A percentile compares a stretch with the other conserved stretches of the same genome.
Conservation (phyloP, 108 stramenopile genomes). For the Schizochytrium sp. region DNA sequence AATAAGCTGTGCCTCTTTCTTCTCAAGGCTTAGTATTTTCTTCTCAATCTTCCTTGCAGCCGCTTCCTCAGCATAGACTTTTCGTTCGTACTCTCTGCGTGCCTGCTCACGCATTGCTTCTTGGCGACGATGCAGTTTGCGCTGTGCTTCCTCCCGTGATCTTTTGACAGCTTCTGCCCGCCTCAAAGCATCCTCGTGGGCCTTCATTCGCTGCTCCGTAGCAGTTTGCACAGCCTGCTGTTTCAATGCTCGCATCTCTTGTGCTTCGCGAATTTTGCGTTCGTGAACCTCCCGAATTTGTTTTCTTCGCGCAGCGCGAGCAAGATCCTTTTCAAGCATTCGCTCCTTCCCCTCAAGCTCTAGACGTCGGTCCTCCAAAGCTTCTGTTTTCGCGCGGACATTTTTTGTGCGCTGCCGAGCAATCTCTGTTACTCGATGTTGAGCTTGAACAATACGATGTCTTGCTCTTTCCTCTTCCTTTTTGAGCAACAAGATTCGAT, state of each 20-base stretch:
- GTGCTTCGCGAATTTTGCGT: constrained; percentile 39
- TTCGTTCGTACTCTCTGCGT: constrained; percentile 53
- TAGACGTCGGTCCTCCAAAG: neutral
- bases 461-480: constrained; percentile 68
- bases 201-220: constrained; percentile 13
- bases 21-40: neutral
- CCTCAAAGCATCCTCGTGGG: constrained; percentile 16
- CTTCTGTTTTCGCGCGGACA: neutral
- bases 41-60: constrained; percentile 56
- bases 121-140: neutral
- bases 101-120: neutral
- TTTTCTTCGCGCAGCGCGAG: constrained; percentile 36
- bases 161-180: neutral
- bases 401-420: neutral
- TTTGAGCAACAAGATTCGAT: constrained; percentile 68
- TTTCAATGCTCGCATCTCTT: constrained; percentile 21
- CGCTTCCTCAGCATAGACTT: constrained; percentile 10
- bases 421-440: constrained; percentile 52
- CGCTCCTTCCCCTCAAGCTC: constrained; percentile 18
- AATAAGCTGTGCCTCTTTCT: constrained; percentile 44
- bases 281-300: constrained; percentile 44
- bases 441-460: constrained; percentile 63
- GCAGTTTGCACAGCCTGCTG: constrained; percentile 51
- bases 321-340: constrained; percentile 1
- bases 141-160: constrained; percentile 21